These are phyloP conservation scores for Emergomyces pasteurianus DNA, from an alignment of 2,329 filamentous ascomycete genomes.

Conservation along the genomic window DNA sequence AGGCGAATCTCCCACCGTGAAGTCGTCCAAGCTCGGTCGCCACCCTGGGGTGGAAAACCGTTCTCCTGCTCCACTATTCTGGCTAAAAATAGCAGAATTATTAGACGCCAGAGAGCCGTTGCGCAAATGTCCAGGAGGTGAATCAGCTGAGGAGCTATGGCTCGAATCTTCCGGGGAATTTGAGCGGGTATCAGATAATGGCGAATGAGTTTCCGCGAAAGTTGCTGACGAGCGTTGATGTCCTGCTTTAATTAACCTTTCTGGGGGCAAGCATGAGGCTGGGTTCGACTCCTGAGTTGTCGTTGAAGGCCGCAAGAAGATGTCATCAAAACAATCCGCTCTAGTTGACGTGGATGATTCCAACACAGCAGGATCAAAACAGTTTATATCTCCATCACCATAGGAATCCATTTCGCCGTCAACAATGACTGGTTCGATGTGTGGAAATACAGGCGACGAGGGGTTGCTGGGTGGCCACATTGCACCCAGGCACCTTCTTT, in stretches of 20 bases:
- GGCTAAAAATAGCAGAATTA: conserved; percentile 24
- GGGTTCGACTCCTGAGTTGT: conserved; percentile 19
- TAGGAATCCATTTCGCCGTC: conserved; percentile 33
- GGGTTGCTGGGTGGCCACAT: conserved; percentile 26
- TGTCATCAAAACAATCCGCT: conserved; percentile 32
- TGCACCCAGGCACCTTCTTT: not conserved
- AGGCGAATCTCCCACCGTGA: conserved; percentile 27
- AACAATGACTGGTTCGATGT: conserved; percentile 30
- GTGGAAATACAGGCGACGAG: conserved; percentile 27
- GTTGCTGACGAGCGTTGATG: conserved; percentile 4
- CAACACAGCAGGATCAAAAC: conserved; percentile 28
- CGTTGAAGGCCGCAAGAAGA: conserved; percentile 26
- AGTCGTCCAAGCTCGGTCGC: conserved; percentile 27
- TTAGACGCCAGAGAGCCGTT: conserved; percentile 31
- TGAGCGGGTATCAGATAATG: conserved; percentile 30
- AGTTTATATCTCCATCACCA: conserved; percentile 32
- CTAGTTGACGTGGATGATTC: conserved; percentile 25
- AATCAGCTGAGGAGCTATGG: conserved; percentile 32
- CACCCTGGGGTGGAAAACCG: conserved; percentile 25
- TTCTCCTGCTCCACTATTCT: conserved; percentile 5
- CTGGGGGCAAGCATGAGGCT: conserved; percentile 20
- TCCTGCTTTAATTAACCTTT: conserved; percentile 13
- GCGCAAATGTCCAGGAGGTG: conserved; percentile 28
- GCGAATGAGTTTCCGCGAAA: conserved; percentile 17
- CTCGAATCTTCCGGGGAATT: conserved; percentile 34